Percentiles rank a stretch among this genome's conserved stretches.
These are phyloP conservation scores for Talaromyces sp. DNA, from an alignment of 2,329 filamentous ascomycete genomes.

Conservation along the genomic window DNA sequence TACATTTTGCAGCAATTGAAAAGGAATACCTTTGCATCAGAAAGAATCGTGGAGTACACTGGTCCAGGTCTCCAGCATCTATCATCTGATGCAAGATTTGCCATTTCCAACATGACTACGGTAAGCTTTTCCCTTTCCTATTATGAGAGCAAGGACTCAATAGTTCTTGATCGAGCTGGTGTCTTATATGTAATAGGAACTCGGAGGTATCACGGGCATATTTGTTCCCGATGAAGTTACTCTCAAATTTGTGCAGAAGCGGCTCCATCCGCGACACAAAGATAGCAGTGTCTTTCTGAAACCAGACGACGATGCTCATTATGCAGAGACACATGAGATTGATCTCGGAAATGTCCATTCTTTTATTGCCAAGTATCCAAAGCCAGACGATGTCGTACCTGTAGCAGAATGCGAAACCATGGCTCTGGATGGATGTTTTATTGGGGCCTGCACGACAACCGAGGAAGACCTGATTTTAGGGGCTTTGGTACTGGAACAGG, in stretches of 20 bases:
- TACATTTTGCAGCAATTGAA: conserved; percentile 45
- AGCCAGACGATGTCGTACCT: conserved; percentile 45
- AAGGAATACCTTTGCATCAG: conserved; percentile 46
- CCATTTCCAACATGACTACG: conserved; percentile 49
- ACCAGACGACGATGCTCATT: conserved; percentile 39
- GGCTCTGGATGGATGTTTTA: conserved; percentile 45
- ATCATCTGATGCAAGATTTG: conserved; percentile 46
- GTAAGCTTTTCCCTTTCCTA: neutral
- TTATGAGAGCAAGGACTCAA: neutral
- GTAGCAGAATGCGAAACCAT: conserved; percentile 33
- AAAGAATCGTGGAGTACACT: conserved; percentile 47
- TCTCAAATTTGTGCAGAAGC: conserved; percentile 32
- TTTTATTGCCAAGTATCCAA: conserved; percentile 42
- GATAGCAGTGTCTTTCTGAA: conserved; percentile 37
- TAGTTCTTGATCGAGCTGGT: neutral
- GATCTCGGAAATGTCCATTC: conserved; percentile 39
- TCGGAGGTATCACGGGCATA: conserved; percentile 45
- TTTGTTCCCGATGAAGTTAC: conserved; percentile 43
- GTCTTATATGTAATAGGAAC: conserved; percentile 29
- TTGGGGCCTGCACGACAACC: conserved; percentile 48
- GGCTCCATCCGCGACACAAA: conserved; percentile 35
- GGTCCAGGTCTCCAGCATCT: conserved; percentile 42
- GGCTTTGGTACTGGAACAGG: conserved; percentile 41
- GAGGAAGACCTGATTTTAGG: conserved; percentile 47
- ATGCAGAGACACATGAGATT: conserved; percentile 37